A percentile compares a stretch with the other conserved stretches of the same genome.
Conservation (phyloP, 202 grass and related monocot species). For the Panicum hallii region DNA sequence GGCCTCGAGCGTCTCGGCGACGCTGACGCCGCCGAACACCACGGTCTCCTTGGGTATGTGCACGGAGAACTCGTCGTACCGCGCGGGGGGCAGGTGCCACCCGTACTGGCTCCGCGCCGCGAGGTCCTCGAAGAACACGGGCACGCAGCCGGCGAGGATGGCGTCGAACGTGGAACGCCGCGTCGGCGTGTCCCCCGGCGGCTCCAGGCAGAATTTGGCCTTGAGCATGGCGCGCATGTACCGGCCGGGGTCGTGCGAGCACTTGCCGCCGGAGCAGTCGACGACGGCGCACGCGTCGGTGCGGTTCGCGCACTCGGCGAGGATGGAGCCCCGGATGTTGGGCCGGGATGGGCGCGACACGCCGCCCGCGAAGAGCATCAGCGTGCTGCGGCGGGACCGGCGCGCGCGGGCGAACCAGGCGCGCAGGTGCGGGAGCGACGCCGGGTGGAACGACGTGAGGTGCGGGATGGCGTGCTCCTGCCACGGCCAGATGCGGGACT, state of each 20-base stretch:
- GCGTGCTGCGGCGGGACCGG: background rate
- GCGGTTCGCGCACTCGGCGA: background rate
- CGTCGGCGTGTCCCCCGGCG: conserved; percentile 8
- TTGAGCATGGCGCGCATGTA: conserved; percentile 1
- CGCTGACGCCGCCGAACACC: background rate
- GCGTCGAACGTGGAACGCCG: conserved; percentile 6
- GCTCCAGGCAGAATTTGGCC: background rate
- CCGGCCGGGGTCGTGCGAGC: background rate
- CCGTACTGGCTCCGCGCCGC: background rate
- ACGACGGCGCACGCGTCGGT: background rate
- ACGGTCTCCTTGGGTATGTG: conserved; percentile 1
- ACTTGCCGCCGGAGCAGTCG: background rate
- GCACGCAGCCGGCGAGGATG: conserved; percentile 11
- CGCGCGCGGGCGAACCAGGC: background rate
- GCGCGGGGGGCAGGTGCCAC: background rate
- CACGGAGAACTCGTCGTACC: background rate
- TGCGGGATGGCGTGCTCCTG: conserved; percentile 59
- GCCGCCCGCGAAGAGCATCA: background rate
- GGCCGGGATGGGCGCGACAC: background rate
- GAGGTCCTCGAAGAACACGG: conserved; percentile 7
- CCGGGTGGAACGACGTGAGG: conserved; percentile 56
- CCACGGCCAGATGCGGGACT: conserved; percentile 50
- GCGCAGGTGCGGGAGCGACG: background rate
- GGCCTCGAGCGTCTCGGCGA: background rate
- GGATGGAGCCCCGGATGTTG: conserved; percentile 10